A percentile compares a stretch with the other conserved stretches of the same genome.
These are phyloP conservation scores for Monsonia emarginata DNA, from an alignment of 441 rosid species.

Conservation along the genomic window DNA sequence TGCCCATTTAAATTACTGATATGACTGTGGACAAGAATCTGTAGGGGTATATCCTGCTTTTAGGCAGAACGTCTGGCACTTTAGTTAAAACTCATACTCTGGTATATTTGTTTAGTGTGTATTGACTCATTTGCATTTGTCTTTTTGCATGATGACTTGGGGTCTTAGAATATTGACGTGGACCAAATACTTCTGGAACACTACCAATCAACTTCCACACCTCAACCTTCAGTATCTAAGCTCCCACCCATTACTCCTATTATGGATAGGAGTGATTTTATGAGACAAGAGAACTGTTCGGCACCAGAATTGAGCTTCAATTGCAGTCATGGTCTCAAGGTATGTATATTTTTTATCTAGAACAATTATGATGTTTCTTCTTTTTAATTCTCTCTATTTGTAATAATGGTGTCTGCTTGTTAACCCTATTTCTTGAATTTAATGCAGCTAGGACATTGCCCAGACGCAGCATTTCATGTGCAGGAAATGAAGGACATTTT, in stretches of 20 bases:
- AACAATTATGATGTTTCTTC: not conserved
- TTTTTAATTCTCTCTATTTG: not conserved
- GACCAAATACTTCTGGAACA: conserved; percentile 85
- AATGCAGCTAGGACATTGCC: conserved; percentile 79
- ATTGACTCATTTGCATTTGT: conserved; percentile 12
- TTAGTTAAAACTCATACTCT: conserved; percentile 8
- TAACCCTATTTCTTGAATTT: conserved; percentile 24
- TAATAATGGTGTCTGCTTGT: conserved; percentile 12
- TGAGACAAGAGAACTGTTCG: conserved; percentile 33
- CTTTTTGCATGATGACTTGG: conserved; percentile 7
- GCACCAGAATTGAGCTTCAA: conserved; percentile 55
- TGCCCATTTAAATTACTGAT: not conserved
- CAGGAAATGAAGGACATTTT: conserved; percentile 78
- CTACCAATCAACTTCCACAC: conserved; percentile 63
- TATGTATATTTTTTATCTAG: conserved; percentile 20
- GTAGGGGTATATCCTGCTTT: not conserved
- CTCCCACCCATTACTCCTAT: conserved; percentile 47
- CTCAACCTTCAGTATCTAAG: conserved; percentile 54
- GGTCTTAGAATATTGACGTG: conserved; percentile 68
- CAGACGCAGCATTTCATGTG: conserved; percentile 56
- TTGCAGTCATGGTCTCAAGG: conserved; percentile 78
- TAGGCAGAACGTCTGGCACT: not conserved
- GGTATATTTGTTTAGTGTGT: conserved; percentile 1
- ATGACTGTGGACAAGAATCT: no score
- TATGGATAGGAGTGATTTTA: conserved; percentile 29